phyloP scores from a whole-genome alignment of 345 rosid species.

The Brassica carinata region DNA sequence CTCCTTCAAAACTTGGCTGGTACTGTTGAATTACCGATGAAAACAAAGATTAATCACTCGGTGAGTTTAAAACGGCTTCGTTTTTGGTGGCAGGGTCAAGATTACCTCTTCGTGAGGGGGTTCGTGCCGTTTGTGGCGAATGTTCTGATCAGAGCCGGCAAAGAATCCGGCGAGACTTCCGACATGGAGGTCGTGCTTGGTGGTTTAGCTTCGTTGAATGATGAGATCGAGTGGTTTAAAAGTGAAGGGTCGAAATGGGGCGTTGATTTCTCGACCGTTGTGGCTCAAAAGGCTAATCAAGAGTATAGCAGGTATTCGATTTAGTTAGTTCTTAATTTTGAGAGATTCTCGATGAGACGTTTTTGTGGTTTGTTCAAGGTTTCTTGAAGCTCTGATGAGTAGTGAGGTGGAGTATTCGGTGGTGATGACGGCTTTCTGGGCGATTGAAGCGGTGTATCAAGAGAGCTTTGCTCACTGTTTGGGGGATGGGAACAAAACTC shows the following conservation, averaged over 20 bases:
- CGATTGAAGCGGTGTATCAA: constrained; percentile 76
- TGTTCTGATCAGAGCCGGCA: constrained; percentile 70
- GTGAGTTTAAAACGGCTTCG: neutral
- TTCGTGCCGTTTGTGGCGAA: constrained; percentile 70
- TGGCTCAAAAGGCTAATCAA: constrained; percentile 56
- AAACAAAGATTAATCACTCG: neutral
- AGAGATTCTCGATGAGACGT: neutral
- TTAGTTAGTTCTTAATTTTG: neutral
- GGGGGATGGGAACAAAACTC: constrained; percentile 57
- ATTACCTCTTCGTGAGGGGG: constrained; percentile 76
- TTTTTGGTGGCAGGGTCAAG: constrained; percentile 66
- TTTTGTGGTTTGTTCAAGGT: constrained; percentile 39
- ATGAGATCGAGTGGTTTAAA: constrained; percentile 84
- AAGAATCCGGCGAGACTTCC: constrained; percentile 51
- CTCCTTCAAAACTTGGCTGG: constrained; percentile 85
- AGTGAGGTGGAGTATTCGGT: constrained; percentile 56
- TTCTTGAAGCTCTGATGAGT: constrained; percentile 61
- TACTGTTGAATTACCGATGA: constrained; percentile 8
- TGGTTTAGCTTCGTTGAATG: constrained; percentile 61
- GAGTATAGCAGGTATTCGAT: constrained; percentile 59
- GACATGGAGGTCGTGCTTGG: constrained; percentile 75
- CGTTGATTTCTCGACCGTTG: constrained; percentile 56
- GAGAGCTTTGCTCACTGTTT: constrained; percentile 80
- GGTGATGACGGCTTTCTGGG: constrained; percentile 72
- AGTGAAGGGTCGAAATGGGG: constrained; percentile 70